Percentiles rank a stretch among this genome's conserved stretches.
Conservation (phyloP, 768 basidiomycete species). For the Calocybe cyanea region DNA sequence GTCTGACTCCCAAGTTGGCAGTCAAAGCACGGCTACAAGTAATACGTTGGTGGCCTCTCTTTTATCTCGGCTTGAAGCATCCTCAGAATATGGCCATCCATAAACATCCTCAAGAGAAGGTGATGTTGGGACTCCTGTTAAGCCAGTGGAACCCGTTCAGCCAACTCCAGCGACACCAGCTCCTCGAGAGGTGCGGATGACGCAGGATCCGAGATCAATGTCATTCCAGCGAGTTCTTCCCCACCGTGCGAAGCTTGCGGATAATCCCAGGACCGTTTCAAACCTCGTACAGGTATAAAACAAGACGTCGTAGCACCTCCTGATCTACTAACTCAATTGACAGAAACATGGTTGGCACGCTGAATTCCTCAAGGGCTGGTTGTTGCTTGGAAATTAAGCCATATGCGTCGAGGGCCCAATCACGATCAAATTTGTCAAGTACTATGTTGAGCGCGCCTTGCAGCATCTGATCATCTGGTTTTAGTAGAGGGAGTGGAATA, state of each 20-base stretch:
- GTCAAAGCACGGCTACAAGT: not conserved
- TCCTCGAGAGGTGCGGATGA: constrained; percentile 6
- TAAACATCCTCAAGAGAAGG: not conserved
- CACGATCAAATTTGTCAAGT: constrained; percentile 62
- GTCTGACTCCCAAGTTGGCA: not conserved
- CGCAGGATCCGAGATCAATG: constrained; percentile 41
- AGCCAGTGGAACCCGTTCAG: constrained; percentile 8
- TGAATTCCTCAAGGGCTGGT: no score
- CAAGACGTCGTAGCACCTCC: not conserved
- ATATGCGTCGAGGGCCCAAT: constrained; percentile 67
- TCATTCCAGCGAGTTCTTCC: constrained; percentile 73
- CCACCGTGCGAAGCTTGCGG: constrained; percentile 54
- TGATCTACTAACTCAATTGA: no score
- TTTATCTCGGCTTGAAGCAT: constrained; percentile 54
- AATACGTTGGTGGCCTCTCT: constrained; percentile 55
- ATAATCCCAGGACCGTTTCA: constrained; percentile 47
- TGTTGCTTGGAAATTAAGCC: constrained; percentile 72
- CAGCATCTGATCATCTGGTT: constrained; percentile 51
- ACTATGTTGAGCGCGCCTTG: constrained; percentile 62
- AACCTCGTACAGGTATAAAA: constrained; percentile 52
- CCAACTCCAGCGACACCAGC: constrained; percentile 2
- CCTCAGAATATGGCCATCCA: constrained; percentile 16
- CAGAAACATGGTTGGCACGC: no score
- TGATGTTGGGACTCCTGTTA: not conserved
- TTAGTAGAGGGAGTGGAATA: constrained; percentile 4